Evolutionary conservation across 2,329 filamentous ascomycete species (phyloP), one percentile per base, ranked within the genome.

Genomic region (Ophiobolus disseminans): DNA sequence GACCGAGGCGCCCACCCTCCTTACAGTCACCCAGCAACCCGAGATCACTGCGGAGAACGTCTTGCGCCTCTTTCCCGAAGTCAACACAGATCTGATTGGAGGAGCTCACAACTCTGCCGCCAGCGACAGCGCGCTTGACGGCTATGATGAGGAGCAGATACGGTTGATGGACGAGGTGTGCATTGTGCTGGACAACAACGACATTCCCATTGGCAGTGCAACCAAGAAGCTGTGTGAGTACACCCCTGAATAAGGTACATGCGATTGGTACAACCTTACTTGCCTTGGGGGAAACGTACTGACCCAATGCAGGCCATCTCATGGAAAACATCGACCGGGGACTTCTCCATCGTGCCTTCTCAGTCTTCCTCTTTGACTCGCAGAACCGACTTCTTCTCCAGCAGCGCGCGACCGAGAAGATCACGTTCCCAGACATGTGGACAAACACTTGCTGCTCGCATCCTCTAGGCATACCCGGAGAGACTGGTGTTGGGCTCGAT

Each of bases 351-450:
- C 91, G 94, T 51, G 94, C 94, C 56, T 99, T 99, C 76, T 97
- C 93, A 50, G 90, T 95, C 62, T 99, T 99, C 80, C 86, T 99
- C 62, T 99, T 99, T 81, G 91, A 97, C 78, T 88, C 90, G 54
- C 83, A 94, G 72, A 95, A 97, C 75, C 88, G 91, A 65, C 81
- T 97, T 52, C 88, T 99, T 35, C 86, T 99, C 41, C 94, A 99
- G 78, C 94, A 97, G 80, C 89, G 94, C 61, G 94, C 94, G 21
- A 80, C 86, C 31, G 93, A 97, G 79, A 99, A 99, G 81, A 99
- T 99, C 71, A 99, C 94, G 5, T 99, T 99, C 78, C 93, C 94
- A n/a, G 91, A 96, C 73, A 92, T 97, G 88, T 99, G 94, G 94
- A 99, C 94, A 57, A 99, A 99, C 78, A 99, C 94, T 23, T 99